Evolutionary conservation across 2,329 filamentous ascomycete species (phyloP).

Genomic region (Cryphonectria japonica): DNA sequence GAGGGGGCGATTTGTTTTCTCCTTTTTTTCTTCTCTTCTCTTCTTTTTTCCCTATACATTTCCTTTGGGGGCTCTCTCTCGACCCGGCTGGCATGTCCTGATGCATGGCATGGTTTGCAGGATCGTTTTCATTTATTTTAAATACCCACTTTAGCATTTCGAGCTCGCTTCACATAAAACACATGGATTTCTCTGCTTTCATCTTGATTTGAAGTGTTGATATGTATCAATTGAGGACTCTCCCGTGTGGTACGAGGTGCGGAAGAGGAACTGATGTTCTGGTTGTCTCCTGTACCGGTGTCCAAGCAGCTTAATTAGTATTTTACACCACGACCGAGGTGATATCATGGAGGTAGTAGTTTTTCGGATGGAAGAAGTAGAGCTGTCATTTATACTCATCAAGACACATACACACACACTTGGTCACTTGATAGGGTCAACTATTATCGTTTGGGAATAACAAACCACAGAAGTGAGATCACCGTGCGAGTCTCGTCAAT

Average conservation of each 20-base stretch:
- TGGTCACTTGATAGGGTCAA: no score
- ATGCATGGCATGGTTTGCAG: neutral
- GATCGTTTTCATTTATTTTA: neutral
- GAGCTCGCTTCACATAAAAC: neutral
- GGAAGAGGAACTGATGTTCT: neutral
- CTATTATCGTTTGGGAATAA: no score
- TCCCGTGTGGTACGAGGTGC: neutral
- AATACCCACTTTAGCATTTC: conserved; percentile 12
- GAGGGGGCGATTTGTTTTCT: neutral
- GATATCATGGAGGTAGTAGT: no score
- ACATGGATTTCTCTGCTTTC: neutral
- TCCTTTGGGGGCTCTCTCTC: no score
- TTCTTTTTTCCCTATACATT: neutral
- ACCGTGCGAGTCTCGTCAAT: no score
- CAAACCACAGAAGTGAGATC: no score
- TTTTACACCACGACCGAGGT: no score
- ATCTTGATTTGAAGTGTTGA: neutral
- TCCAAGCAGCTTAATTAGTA: neutral
- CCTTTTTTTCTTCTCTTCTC: neutral
- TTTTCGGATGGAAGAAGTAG: no score
- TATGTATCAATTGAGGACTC: neutral
- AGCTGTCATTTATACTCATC: no score
- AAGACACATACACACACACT: no score
- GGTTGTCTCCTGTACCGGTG: no score
- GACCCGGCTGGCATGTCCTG: neutral